Conservation (phyloP, 2,329 filamentous ascomycete species). For the Scytalidium sp. region DNA sequence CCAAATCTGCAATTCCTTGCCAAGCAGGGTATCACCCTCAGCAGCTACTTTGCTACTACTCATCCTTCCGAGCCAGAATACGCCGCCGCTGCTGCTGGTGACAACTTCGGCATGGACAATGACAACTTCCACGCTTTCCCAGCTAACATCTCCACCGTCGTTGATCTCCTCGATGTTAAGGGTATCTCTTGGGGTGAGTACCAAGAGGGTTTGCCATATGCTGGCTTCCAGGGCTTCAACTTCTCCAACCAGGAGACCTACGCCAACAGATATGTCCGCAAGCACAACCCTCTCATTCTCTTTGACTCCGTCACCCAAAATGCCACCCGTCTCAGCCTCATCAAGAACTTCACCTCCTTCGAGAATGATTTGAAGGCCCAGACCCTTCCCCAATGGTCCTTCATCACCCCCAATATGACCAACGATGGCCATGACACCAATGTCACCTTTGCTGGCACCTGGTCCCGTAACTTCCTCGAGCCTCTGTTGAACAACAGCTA, state of each 20-base stretch:
- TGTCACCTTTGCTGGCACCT: slow-evolving; percentile 44
- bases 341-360: slow-evolving; percentile 63
- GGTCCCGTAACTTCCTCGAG: slow-evolving; percentile 48
- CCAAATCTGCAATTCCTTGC: slow-evolving; percentile 44
- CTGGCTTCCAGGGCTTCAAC: slow-evolving; percentile 40
- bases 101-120: slow-evolving; percentile 51
- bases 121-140: slow-evolving; percentile 45
- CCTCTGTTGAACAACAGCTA: slow-evolving; percentile 46
- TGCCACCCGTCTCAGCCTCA: slow-evolving; percentile 47
- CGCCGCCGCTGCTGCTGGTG: slow-evolving; percentile 50
- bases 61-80: slow-evolving; percentile 62
- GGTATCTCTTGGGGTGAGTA: slow-evolving; percentile 47
- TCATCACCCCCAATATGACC: slow-evolving; percentile 61
- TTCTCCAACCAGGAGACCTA: slow-evolving; percentile 51
- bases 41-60: slow-evolving; percentile 48
- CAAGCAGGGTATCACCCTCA: slow-evolving; percentile 49
- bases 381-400: slow-evolving; percentile 60
- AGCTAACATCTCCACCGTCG: slow-evolving; percentile 40
- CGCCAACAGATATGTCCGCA: slow-evolving; percentile 60
- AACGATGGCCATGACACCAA: slow-evolving; percentile 60
- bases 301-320: slow-evolving; percentile 51
- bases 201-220: slow-evolving; percentile 49
- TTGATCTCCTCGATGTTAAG: slow-evolving; percentile 43
- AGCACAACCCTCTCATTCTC: slow-evolving; percentile 53
- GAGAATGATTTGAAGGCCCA: slow-evolving; percentile 52